These are phyloP conservation scores for Mycena capillaripes DNA, from an alignment of 768 basidiomycete species.

Conservation along the genomic window DNA sequence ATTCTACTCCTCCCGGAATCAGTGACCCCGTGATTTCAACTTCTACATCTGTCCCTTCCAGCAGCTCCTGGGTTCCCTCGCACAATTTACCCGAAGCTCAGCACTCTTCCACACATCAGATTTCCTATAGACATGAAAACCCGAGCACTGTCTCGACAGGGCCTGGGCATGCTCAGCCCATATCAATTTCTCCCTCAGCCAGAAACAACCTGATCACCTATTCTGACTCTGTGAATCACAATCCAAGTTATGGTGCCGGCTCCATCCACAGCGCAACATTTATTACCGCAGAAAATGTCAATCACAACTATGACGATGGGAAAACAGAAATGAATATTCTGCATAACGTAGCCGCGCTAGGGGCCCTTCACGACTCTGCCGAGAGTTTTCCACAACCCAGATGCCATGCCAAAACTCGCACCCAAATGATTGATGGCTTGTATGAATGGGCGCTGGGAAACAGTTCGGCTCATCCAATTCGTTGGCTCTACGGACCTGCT, in stretches of 20 bases:
- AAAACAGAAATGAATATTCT: neutral
- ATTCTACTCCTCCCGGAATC: neutral
- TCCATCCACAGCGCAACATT: conserved; percentile 1
- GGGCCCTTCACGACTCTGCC: neutral
- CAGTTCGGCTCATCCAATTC: neutral
- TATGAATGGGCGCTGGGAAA: neutral
- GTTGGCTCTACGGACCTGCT: neutral
- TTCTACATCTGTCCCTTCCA: neutral
- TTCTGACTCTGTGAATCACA: too few species aligned
- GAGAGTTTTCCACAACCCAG: conserved; percentile 1
- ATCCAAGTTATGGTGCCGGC: too few species aligned
- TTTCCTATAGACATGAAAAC: too few species aligned
- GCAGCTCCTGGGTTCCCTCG: too few species aligned
- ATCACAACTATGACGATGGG: neutral
- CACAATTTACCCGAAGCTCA: too few species aligned
- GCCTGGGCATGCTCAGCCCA: neutral
- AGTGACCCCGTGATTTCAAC: neutral
- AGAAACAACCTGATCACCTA: neutral
- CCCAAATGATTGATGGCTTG: neutral
- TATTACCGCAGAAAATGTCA: neutral
- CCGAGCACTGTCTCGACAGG: neutral
- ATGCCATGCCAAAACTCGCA: neutral
- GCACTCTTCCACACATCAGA: too few species aligned
- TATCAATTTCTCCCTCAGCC: neutral
- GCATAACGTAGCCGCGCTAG: neutral